Conservation (phyloP, 2,329 filamentous ascomycete genomes). For the Aquanectria penicillioides region DNA sequence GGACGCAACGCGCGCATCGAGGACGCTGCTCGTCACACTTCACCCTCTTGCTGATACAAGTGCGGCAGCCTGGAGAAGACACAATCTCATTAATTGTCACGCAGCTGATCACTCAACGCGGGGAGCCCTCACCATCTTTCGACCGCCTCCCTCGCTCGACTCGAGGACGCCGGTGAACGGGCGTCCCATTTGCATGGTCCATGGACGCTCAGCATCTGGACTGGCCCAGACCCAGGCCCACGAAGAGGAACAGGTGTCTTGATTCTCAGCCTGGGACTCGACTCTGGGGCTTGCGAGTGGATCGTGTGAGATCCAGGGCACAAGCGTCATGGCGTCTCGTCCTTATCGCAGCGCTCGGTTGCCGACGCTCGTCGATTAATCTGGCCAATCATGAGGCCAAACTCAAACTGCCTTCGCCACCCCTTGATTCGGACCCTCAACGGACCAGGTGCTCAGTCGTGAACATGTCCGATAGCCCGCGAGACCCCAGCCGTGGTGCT, state of each 20-base stretch:
- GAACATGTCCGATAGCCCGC: too few relatives aligned
- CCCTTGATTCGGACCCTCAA: too few relatives aligned
- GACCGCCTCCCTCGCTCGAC: slow-evolving; percentile 17
- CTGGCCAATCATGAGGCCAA: slow-evolving; percentile 14
- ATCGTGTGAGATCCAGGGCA: neutral
- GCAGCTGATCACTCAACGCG: neutral
- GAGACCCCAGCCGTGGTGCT: too few relatives aligned
- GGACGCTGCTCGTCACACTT: slow-evolving; percentile 23
- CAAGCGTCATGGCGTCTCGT: neutral
- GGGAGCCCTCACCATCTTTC: slow-evolving; percentile 10
- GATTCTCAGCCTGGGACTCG: slow-evolving; percentile 2
- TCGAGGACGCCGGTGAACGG: slow-evolving; percentile 9
- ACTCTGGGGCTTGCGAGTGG: slow-evolving; percentile 7
- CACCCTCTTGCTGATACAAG: slow-evolving; percentile 18
- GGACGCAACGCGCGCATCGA: slow-evolving; percentile 10
- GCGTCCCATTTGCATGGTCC: slow-evolving; percentile 5
- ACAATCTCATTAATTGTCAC: neutral
- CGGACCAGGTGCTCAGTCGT: too few relatives aligned
- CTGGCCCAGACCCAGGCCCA: too few relatives aligned
- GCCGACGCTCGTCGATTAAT: slow-evolving; percentile 23
- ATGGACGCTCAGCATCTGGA: slow-evolving; percentile 4
- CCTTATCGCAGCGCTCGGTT: neutral
- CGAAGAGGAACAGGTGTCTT: neutral
- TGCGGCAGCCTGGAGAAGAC: slow-evolving; percentile 9
- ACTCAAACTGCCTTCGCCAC: neutral